Conservation (phyloP, 305 asterid genomes). For the Solanum hybrid region DNA sequence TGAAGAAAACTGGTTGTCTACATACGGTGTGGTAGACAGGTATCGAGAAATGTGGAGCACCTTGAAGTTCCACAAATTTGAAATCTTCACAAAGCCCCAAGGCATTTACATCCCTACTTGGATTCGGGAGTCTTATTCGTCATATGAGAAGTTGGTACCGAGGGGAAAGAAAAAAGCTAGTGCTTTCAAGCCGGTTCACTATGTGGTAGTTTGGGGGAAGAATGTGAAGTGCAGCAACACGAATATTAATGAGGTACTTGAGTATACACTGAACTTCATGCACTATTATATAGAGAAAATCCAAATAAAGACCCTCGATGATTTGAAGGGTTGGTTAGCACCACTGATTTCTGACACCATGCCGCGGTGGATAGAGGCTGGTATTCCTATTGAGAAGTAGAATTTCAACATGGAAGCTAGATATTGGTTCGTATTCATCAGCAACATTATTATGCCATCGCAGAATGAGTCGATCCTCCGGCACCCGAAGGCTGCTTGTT, state of each 20-base stretch:
- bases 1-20: not conserved
- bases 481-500: too few species aligned
- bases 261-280: too few species aligned
- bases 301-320: not conserved
- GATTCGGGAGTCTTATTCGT: not conserved
- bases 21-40: not conserved
- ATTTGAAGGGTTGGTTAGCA: not conserved
- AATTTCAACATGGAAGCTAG: not conserved
- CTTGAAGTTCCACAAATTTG: not conserved
- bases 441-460: not conserved
- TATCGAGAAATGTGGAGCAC: not conserved
- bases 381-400: not conserved
- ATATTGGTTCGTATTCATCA: too few species aligned
- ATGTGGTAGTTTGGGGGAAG: not conserved
- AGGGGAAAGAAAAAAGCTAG: not conserved
- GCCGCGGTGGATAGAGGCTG: not conserved
- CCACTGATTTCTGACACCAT: too few species aligned
- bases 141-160: not conserved
- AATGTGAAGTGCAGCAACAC: not conserved
- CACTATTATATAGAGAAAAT: not conserved
- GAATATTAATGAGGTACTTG: not conserved
- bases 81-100: not conserved
- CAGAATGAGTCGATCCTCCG: not conserved
- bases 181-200: not conserved
- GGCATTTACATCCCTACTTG: not conserved